Base-by-base conservation (phyloP, 2,329 filamentous ascomycete species). In the Aspergillus pseudoterreus region DNA sequence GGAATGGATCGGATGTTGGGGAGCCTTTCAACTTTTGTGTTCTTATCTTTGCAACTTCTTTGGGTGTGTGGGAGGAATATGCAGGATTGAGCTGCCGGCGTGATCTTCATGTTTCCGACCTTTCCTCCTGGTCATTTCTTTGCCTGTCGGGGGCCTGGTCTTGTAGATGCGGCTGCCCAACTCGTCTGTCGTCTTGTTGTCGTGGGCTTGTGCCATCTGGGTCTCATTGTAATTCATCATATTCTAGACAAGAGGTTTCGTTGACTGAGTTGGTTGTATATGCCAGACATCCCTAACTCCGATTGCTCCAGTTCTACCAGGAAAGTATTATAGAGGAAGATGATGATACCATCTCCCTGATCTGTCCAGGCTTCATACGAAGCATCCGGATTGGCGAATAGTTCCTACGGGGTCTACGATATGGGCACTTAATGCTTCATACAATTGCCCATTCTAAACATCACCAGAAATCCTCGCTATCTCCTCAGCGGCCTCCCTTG, bases 51-150 rank as follows among this genome's bases (percentile, higher is more conserved):
- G 61, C 57, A 51, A 59, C 57, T 59, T 60, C 47, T 52, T 58
- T 59, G 58, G 57, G 57, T 58, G 57, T 63, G 59, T 65, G 62
- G 54, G 52, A 65, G 57, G 56, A 59, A 60, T 57, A 45, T 56
- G 62, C 57, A 58, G 57, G 56, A 57, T 54, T 53, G 55, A 63
- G 57, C 59, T 59, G 53, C 57, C 50, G 54, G 64, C 53, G 54
- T 59, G 57, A 60, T 59, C 32, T 62, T 50, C 51, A 54, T 64
- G 57, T 63, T 58, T 62, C 50, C 58, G 59, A 61, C 56, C 14
- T 58, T 59, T 63, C 53, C 45, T 35, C 19, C 15, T 32, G 30
- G 19, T 36, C 32, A 51, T 61, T 55, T 57, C 53, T 45, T 57
- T 50, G 53, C 44, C 54, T 43, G 45, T 35, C 17, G n/a, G 39